Base-by-base conservation (phyloP, 2,329 filamentous ascomycete species). In the Ophiocordyceps sinensis region DNA sequence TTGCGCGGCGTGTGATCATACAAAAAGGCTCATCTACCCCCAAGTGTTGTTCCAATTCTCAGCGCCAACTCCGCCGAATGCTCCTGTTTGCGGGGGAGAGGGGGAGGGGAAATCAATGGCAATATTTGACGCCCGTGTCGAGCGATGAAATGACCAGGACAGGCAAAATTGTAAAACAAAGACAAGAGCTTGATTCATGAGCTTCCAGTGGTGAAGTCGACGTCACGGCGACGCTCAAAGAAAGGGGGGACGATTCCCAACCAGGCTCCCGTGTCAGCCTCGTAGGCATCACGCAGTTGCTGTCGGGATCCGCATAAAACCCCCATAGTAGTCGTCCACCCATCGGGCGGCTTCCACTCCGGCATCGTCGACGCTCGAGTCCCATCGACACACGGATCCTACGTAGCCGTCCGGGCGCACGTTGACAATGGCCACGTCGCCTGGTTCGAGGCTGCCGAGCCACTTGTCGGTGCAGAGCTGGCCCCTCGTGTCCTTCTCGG, bases 371-470 rank as follows among this genome's bases (percentile, higher is more conserved):
- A 69, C 53, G 47, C 62, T 65, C 29, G 67, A 64, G 52, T 72
- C 68, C 68, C 69, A 73, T 34, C 68, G 60, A 36, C 68, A 63
- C 21, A 83, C 59, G n/a, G 70, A 75, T 1, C 81, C 82, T 5
- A 85, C 74, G 54, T 85, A 86, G 11, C 82, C 81, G 57, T 86
- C 82, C 0, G 82, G 82, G 5, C 82, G 68, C 2, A 86, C 77
- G 49, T 81, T 79, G 34, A 80, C 65, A 34, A 85, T 70, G 5
- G 73, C 76, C 6, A 81, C 70, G 47, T 81, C 71, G 10, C 68
- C 64, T 1, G 66, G 63, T 0, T 61, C 63, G 3, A 84, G 60
- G 37, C 65, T 68, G 34, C 76, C 78, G 7, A 83, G 63, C 80
- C 80, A 86, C 56, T 82, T 85, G 50, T 77, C 70, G 10, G 75